Conservation (phyloP, 805 yeast species). For the Ogataea neopini region DNA sequence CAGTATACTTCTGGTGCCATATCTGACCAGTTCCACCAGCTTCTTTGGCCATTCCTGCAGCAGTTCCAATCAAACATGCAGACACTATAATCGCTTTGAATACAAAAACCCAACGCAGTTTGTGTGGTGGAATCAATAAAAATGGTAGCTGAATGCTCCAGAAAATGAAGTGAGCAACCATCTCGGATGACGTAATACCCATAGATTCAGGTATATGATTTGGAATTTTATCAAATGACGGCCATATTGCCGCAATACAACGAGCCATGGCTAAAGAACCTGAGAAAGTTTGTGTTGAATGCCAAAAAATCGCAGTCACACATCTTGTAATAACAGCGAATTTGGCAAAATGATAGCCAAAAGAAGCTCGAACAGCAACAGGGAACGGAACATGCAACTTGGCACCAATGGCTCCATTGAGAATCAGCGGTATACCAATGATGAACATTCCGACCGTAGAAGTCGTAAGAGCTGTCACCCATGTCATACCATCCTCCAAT, state of each 20-base stretch:
- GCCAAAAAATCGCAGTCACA: constrained; percentile 34
- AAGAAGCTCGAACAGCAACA: constrained; percentile 34
- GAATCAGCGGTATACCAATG: constrained; percentile 22
- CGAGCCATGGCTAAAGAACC: constrained; percentile 33
- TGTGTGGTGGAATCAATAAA: constrained; percentile 34
- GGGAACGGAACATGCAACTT: constrained; percentile 40
- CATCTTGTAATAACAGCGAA: constrained; percentile 35
- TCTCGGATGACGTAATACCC: constrained; percentile 29
- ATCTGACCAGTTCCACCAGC: constrained; percentile 30
- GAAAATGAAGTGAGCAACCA: constrained; percentile 37
- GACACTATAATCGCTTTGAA: constrained; percentile 35
- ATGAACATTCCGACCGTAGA: constrained; percentile 25
- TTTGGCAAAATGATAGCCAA: constrained; percentile 35
- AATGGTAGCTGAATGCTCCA: constrained; percentile 36
- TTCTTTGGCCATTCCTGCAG: constrained; percentile 37
- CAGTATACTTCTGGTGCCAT: constrained; percentile 23
- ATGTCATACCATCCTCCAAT: constrained; percentile 21
- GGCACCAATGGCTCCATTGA: constrained; percentile 37
- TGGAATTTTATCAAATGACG: constrained; percentile 26
- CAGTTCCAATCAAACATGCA: constrained; percentile 28
- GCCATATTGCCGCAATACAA: constrained; percentile 32
- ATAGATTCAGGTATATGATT: constrained; percentile 32
- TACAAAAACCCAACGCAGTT: constrained; percentile 37
- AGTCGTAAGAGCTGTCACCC: constrained; percentile 23
- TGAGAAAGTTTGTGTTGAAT: constrained; percentile 29